Percentiles rank a stretch among this genome's conserved stretches.
Conservation (phyloP, 2,329 filamentous ascomycete species). For the Ceratocystis huliohia region DNA sequence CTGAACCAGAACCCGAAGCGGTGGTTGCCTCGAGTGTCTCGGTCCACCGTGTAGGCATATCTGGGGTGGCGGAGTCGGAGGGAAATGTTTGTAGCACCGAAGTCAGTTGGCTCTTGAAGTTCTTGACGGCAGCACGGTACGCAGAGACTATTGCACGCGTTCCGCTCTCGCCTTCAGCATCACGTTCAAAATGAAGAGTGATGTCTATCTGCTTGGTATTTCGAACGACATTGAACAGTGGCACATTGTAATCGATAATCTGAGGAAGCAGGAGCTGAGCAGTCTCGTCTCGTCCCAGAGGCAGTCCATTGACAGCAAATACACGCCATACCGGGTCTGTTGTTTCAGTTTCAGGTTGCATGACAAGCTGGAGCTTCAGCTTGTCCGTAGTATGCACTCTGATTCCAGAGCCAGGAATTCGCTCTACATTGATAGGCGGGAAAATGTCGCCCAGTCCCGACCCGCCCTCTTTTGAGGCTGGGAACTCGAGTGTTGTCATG, state of each 20-base stretch:
- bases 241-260: slow-evolving; percentile 64
- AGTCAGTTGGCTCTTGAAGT: slow-evolving; percentile 20
- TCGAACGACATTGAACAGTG: slow-evolving; percentile 67
- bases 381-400: slow-evolving; percentile 36
- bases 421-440: slow-evolving; percentile 26
- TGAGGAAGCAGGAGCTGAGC: slow-evolving; percentile 68
- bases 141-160: slow-evolving; percentile 20
- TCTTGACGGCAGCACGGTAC: slow-evolving; percentile 22
- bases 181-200: slow-evolving; percentile 38
- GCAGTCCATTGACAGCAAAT: slow-evolving; percentile 66
- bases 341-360: slow-evolving; percentile 37
- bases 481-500: slow-evolving; percentile 56
- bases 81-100: slow-evolving; percentile 20
- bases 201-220: slow-evolving; percentile 63
- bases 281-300: slow-evolving; percentile 76
- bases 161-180: slow-evolving; percentile 15
- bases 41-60: slow-evolving; percentile 12
- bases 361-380: slow-evolving; percentile 53
- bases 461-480: slow-evolving; percentile 34
- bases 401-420: slow-evolving; percentile 21
- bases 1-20: slow-evolving; percentile 38
- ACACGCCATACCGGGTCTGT: slow-evolving; percentile 46
- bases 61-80: slow-evolving; percentile 9
- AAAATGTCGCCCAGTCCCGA: slow-evolving; percentile 35
- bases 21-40: slow-evolving; percentile 14